phyloP scores from a whole-genome alignment of 805 yeast species.

The Lipomyces mesembrius region DNA sequence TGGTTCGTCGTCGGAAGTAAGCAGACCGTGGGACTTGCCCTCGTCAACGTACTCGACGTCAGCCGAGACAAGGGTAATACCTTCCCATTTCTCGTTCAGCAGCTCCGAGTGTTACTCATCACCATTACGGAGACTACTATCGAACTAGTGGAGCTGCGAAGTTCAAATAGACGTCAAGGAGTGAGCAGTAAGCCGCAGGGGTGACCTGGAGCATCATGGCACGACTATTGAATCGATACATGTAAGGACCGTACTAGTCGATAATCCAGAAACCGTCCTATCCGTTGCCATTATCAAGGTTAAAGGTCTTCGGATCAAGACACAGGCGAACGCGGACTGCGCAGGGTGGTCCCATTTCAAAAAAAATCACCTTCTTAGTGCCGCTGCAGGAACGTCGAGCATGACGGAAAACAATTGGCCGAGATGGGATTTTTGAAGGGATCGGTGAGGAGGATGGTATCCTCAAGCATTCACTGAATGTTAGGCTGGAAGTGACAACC shows the following conservation, averaged over 20 bases:
- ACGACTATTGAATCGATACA: slow-evolving; percentile 25
- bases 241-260: slow-evolving; percentile 35
- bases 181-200: slow-evolving; percentile 29
- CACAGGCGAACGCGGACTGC: slow-evolving; percentile 17
- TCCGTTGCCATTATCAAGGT: slow-evolving; percentile 25
- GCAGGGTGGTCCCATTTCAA: too few relatives aligned
- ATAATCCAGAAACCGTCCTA: slow-evolving; percentile 35
- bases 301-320: slow-evolving; percentile 30
- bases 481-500: slow-evolving; percentile 21
- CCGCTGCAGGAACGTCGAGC: slow-evolving; percentile 29
- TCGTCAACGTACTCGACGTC: slow-evolving; percentile 35
- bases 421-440: slow-evolving; percentile 33
- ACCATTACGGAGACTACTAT: slow-evolving; percentile 34
- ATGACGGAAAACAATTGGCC: too few relatives aligned
- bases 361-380: slow-evolving; percentile 14
- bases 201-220: slow-evolving; percentile 32
- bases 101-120: slow-evolving; percentile 29
- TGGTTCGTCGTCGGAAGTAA: slow-evolving; percentile 33
- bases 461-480: slow-evolving; percentile 26
- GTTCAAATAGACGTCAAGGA: slow-evolving; percentile 31
- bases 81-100: slow-evolving; percentile 37
- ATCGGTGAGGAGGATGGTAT: slow-evolving; percentile 30
- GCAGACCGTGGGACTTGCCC: slow-evolving; percentile 22
- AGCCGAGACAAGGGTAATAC: slow-evolving; percentile 27
- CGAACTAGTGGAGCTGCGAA: slow-evolving; percentile 28